These are phyloP conservation scores for Hamigera avellanea DNA, from an alignment of 495 filamentous ascomycete genomes.

Conservation along the genomic window DNA sequence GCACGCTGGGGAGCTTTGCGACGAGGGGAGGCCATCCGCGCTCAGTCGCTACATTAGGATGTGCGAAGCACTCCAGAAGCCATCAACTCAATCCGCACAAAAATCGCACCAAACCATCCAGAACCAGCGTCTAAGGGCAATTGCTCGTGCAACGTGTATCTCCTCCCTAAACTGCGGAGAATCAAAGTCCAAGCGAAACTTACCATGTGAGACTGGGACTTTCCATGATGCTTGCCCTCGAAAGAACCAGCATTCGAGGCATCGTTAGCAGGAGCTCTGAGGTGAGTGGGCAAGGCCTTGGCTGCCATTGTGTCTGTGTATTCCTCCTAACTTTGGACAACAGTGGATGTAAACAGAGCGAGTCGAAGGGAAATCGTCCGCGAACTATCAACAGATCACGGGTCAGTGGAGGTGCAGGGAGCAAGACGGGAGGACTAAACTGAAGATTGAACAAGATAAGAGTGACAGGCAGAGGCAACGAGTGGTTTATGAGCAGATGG, in stretches of 20 bases:
- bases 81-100: no score
- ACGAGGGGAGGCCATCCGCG: no score
- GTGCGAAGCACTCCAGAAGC: no score
- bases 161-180: no score
- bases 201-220: constrained; percentile 93
- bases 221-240: constrained; percentile 75
- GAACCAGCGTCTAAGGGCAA: no score
- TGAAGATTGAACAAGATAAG: constrained; percentile 1
- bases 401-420: not conserved
- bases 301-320: constrained; percentile 51
- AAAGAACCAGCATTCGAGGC: constrained; percentile 40
- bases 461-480: no score
- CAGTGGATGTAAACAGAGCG: constrained; percentile 1
- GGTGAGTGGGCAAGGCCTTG: constrained; percentile 65
- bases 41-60: no score
- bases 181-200: constrained; percentile 40
- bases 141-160: no score
- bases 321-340: not conserved
- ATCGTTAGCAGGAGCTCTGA: constrained; percentile 48
- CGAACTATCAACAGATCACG: not conserved
- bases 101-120: no score
- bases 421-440: constrained; percentile 1
- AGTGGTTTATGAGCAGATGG: no score
- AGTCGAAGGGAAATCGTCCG: constrained; percentile 2
- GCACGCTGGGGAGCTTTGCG: no score